Conservation (phyloP, 2,329 filamentous ascomycete species). For the Scedosporium dehoogii region DNA sequence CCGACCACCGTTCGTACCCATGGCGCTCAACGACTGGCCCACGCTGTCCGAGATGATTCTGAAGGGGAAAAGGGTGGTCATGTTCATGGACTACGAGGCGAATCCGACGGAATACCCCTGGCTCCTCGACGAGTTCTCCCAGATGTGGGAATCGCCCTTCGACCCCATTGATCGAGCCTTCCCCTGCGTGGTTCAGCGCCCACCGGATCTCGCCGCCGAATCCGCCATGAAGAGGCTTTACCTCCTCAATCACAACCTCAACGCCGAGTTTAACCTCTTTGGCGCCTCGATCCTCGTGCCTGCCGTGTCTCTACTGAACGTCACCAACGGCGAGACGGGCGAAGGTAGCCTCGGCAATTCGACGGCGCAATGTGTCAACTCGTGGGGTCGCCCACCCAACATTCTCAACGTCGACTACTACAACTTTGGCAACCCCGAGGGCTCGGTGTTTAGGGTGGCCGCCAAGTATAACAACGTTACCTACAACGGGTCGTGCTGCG, state of each 20-base stretch:
- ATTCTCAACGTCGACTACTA: conserved; percentile 82
- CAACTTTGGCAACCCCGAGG: conserved; percentile 49
- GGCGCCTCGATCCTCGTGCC: conserved; percentile 59
- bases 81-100: conserved; percentile 79
- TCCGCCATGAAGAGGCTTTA: conserved; percentile 58
- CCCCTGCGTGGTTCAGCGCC: conserved; percentile 70
- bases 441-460: conserved; percentile 68
- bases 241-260: conserved; percentile 86
- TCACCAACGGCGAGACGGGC: conserved; percentile 59
- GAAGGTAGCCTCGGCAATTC: conserved; percentile 56
- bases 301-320: conserved; percentile 57
- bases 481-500: conserved; percentile 52
- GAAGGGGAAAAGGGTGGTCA: conserved; percentile 57
- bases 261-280: conserved; percentile 62
- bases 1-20: conserved; percentile 58
- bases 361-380: conserved; percentile 48
- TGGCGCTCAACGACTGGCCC: conserved; percentile 71
- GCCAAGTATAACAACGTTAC: conserved; percentile 62
- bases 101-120: conserved; percentile 72
- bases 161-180: conserved; percentile 56
- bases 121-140: conserved; percentile 77
- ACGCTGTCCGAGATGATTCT: conserved; percentile 70
- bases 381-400: conserved; percentile 63
- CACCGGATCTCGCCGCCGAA: conserved; percentile 50
- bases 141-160: conserved; percentile 88